These are phyloP conservation scores for Trichoderma brevicompactum DNA, from an alignment of 2,329 filamentous ascomycete genomes.

Conservation along the genomic window DNA sequence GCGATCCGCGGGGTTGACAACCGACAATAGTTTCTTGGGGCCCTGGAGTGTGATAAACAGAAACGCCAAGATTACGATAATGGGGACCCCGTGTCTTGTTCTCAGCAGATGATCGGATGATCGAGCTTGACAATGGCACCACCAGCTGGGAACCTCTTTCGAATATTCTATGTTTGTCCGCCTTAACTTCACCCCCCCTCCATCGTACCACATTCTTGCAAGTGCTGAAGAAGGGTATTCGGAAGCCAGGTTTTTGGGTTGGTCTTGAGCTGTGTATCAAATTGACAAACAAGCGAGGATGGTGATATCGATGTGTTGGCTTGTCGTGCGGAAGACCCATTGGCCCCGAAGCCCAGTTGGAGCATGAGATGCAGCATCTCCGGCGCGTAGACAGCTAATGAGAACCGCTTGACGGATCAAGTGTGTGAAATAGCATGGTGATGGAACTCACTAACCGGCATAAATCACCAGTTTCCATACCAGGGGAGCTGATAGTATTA, in stretches of 20 bases:
- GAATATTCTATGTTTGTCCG: slow-evolving; percentile 3
- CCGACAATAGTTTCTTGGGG: not conserved
- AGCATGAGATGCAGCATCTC: slow-evolving; percentile 6
- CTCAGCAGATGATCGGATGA: slow-evolving; percentile 28
- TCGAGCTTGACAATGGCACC: slow-evolving; percentile 17
- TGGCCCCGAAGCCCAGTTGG: not conserved
- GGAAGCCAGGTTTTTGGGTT: not conserved
- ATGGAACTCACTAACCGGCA: slow-evolving; percentile 9
- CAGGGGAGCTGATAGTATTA: not conserved
- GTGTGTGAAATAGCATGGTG: slow-evolving; percentile 15
- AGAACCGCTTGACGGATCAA: not conserved
- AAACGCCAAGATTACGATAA: slow-evolving; percentile 26
- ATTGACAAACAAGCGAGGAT: not conserved
- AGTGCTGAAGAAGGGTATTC: not conserved
- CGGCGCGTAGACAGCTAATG: slow-evolving; percentile 27
- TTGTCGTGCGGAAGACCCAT: not conserved
- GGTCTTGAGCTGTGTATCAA: not conserved
- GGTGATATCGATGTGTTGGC: not conserved
- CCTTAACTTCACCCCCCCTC: slow-evolving; percentile 8
- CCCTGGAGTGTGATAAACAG: not conserved
- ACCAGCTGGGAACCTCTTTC: slow-evolving; percentile 4
- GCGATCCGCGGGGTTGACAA: slow-evolving; percentile 6
- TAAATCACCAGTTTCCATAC: slow-evolving; percentile 14
- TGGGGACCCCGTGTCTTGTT: slow-evolving; percentile 2
- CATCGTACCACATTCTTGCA: not conserved